These are phyloP conservation scores for Escallonia herrerae DNA, from an alignment of 129 eudicot genomes.

Conservation along the genomic window DNA sequence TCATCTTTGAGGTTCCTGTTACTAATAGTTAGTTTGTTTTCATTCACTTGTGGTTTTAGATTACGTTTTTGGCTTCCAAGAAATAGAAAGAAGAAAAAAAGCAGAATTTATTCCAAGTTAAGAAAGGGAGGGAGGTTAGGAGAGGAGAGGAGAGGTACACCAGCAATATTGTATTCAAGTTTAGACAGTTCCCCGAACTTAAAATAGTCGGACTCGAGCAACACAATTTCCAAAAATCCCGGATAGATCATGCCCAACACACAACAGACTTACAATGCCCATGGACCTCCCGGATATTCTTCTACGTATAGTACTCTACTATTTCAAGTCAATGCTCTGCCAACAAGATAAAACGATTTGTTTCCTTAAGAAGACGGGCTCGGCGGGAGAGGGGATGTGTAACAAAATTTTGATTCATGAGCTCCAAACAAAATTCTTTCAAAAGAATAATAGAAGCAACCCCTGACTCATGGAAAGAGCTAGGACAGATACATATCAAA, in stretches of 20 bases:
- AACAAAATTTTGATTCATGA: background rate
- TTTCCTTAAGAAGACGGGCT: background rate
- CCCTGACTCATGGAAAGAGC: background rate
- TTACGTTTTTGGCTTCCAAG: too few species aligned
- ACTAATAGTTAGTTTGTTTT: too few species aligned
- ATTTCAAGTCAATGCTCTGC: background rate
- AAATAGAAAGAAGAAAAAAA: too few species aligned
- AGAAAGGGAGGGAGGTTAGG: too few species aligned
- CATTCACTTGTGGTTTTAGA: too few species aligned
- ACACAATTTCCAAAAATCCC: background rate
- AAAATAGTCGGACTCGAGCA: background rate
- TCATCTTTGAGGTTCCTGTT: too few species aligned
- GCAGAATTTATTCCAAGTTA: too few species aligned
- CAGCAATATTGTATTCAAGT: too few species aligned
- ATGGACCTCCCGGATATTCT: background rate
- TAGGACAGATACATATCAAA: constrained; percentile 27
- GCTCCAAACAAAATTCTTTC: background rate
- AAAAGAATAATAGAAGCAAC: constrained; percentile 6
- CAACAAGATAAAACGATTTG: background rate
- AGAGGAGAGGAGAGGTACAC: too few species aligned
- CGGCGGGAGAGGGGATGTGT: too few species aligned
- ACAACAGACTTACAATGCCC: background rate
- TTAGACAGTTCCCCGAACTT: too few species aligned
- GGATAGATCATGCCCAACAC: background rate
- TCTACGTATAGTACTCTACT: background rate